These are phyloP conservation scores for Cercospora sp. DNA, from an alignment of 2,329 filamentous ascomycete species.

Conservation along the genomic window DNA sequence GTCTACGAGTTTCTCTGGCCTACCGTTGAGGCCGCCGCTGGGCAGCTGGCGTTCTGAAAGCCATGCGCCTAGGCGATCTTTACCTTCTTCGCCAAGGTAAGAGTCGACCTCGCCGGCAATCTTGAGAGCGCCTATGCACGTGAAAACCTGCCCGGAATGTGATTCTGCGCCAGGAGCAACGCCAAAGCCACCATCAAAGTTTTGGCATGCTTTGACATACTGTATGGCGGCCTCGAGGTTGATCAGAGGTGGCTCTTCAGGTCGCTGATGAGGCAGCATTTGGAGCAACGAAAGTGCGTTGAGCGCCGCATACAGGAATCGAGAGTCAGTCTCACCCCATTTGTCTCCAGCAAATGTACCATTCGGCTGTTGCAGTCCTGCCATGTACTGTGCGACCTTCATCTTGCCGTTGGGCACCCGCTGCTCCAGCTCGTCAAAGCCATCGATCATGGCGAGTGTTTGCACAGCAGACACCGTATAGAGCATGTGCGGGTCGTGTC, in stretches of 20 bases:
- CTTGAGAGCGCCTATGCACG: constrained; percentile 81
- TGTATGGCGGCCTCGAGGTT: constrained; percentile 77
- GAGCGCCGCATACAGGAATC: constrained; percentile 87
- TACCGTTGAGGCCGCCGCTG: constrained; percentile 85
- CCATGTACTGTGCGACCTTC: constrained; percentile 78
- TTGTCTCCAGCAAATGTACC: constrained; percentile 92
- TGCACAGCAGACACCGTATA: constrained; percentile 95
- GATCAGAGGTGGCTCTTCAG: constrained; percentile 52
- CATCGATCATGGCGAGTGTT: constrained; percentile 83
- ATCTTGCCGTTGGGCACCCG: constrained; percentile 66
- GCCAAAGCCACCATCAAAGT: constrained; percentile 93
- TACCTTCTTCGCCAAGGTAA: constrained; percentile 62
- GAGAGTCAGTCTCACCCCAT: constrained; percentile 94
- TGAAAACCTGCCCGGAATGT: constrained; percentile 93
- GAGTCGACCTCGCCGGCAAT: constrained; percentile 77
- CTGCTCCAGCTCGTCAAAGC: constrained; percentile 76
- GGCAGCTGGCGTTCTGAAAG: constrained; percentile 88
- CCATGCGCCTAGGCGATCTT: constrained; percentile 82
- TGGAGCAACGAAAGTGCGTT: constrained; percentile 84
- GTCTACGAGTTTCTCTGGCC: constrained; percentile 93
- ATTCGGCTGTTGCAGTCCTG: constrained; percentile 73
- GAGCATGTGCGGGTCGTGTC: constrained; percentile 93
- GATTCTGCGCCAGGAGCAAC: constrained; percentile 87
- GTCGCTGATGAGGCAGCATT: constrained; percentile 55
- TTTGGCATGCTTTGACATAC: constrained; percentile 79